Base-by-base conservation (phyloP, 1,284 basidiomycete genomes). In the Thecaphora thlaspeos region DNA sequence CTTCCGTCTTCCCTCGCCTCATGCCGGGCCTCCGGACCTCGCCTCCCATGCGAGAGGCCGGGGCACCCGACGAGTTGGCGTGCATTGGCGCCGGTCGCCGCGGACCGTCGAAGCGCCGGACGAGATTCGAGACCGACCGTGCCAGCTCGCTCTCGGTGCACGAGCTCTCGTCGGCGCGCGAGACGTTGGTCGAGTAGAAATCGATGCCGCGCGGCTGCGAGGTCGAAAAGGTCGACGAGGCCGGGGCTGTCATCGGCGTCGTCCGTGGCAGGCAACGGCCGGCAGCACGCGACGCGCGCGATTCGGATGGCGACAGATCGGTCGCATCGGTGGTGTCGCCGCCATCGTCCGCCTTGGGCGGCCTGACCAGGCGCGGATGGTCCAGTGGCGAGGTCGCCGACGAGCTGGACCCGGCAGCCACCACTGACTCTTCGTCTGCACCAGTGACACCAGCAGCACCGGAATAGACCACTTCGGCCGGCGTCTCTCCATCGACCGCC, bases 1-100 rank as follows among this genome's bases (percentile, higher is more conserved):
- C 71, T 43, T 70, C 72, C 14, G 70, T 62, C 50, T 61, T 67
- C 89, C 90, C 11, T 84, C 85, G 76, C 90, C 90, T 12, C 88
- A 90, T 38, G 88, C 84, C 55, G 1, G 67, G 67, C 5, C 67
- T 48, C 4, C 67, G 61, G 3, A 30, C n/a, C 26, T 44, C 54
- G 4, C 41, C 34, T 17, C 45, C 51, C 4, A 42, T 18, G 10
- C 36, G 40, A 15, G 41, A 32, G 36, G 40, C 30, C 22, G 45
- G 38, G 19, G 47, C 23, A 17, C 51, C 60, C 2, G 51, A 32
- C 5, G 48, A 46, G 38, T 44, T 46, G 38, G 38, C n/a, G 21
- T 40, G 38, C 38, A 26, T 17, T 17, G 40, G 22, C 9, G 18
- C 22, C 9, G 23, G 18, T 23, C 66, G 46, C 43, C 52, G 58